Evolutionary conservation across 441 rosid species (phyloP).

Genomic region (Corymbia calophylla): DNA sequence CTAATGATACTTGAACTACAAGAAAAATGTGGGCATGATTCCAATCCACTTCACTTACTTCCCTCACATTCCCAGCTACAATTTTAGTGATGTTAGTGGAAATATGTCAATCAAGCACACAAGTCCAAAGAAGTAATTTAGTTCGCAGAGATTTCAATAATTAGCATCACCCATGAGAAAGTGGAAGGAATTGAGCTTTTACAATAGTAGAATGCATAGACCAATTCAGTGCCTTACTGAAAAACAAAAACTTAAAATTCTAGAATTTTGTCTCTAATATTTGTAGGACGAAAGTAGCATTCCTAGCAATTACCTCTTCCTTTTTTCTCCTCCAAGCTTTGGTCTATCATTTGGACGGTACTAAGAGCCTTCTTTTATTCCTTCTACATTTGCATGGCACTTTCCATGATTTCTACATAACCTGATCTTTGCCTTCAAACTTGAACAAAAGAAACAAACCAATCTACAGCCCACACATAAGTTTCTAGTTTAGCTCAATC

Average conservation of each 20-base stretch:
- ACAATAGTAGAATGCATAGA: background rate
- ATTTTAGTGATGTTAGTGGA: background rate
- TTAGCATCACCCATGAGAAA: background rate
- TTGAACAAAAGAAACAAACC: background rate
- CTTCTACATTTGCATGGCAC: background rate
- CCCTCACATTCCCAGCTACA: background rate
- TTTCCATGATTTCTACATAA: background rate
- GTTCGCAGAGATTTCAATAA: background rate
- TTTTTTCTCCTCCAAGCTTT: background rate
- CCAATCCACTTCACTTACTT: background rate
- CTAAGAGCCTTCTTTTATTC: background rate
- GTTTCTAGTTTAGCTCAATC: background rate
- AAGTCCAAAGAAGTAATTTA: background rate
- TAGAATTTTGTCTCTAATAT: background rate
- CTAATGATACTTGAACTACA: background rate
- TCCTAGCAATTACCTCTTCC: background rate
- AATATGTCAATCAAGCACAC: background rate
- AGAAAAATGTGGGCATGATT: background rate
- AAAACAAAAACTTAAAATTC: background rate
- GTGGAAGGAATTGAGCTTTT: background rate
- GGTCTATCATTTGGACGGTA: background rate
- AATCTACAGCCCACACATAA: background rate
- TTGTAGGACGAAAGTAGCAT: background rate
- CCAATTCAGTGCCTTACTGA: background rate
- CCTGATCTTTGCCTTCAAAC: background rate